Evolutionary conservation across 495 filamentous ascomycete genomes (phyloP).

Genomic region (Lophiostoma macrostomum): DNA sequence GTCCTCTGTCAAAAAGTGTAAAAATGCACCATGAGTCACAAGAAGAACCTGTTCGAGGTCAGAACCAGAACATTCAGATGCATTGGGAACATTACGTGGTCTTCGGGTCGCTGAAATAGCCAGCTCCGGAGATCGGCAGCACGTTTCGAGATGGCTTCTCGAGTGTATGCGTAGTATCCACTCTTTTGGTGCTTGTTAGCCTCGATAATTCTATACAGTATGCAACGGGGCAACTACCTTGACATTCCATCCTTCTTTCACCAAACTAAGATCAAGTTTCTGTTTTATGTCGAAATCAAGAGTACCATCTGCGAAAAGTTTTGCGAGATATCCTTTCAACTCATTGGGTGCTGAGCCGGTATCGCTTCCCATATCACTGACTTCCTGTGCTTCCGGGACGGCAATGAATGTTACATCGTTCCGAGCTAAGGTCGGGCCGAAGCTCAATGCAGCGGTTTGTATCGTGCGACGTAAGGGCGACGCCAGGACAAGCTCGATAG

Average conservation of each 20-base stretch:
- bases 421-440: conserved; percentile 1
- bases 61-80: not conserved
- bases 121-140: conserved; percentile 2
- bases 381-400: not conserved
- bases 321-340: not conserved
- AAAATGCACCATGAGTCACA: conserved; percentile 2
- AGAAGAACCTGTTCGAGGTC: not conserved
- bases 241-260: conserved; percentile 12
- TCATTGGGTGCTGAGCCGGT: not conserved
- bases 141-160: not conserved
- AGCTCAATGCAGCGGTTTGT: conserved; percentile 1
- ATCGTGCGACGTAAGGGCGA: conserved; percentile 1
- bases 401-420: conserved; percentile 1
- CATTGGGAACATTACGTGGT: not conserved
- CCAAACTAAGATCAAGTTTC: not conserved
- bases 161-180: conserved; percentile 3
- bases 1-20: conserved; percentile 8
- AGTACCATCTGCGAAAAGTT: not conserved
- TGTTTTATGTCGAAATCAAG: not conserved
- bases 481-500: conserved; percentile 3
- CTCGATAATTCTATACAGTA: not conserved
- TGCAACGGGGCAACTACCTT: not conserved
- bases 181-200: not conserved
- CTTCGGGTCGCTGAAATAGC: conserved; percentile 11
- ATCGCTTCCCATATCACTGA: not conserved